Evolutionary conservation across 2,329 filamentous ascomycete species (phyloP), one percentile per base, ranked within the genome.

Genomic region (Cryoendolithus antarcticus): DNA sequence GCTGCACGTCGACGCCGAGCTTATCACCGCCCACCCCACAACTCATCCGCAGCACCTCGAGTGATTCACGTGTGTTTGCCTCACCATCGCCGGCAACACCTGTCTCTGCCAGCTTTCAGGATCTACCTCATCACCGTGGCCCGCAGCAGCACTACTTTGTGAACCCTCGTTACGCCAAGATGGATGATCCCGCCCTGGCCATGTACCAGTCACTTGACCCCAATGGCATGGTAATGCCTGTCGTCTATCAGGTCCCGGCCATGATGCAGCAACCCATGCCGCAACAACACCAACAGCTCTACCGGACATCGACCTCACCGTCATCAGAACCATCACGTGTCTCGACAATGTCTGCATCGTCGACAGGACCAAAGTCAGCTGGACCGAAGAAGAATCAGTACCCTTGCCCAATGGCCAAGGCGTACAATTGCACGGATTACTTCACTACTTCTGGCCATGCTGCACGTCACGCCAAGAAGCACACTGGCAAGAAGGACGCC

Each of bases 391-490:
- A 86, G 79, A 74, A 77, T 58, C 72, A 79, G 42, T 86, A 83
- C 51, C 80, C 80, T 2, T 86, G 82, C 58, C 78, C 80, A 15
- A 80, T 80, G 55, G 74, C 77, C 28, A 80, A 85, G 46, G 72
- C 71, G 37, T 80, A 77, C 50, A 73, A 75, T 31, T 89, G 83
- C 64, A 74, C 74, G 52, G 84, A 86, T 65, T 84, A 77, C 8
- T 89, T 89, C 57, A 88, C 83, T 42, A 89, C 83, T 2, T 88
- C 83, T 0, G 83, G 83, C 32, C 83, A 89, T 53, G 82, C 84
- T n/a, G 85, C 83, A 32, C 77, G 83, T 31, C 83, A 89, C 58
- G 82, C 82, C 43, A 86, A 86, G 61, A 86, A 86, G 54, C 83
- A 89, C 65, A 85, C 80, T 1, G 80, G 80, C 35, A 82, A 85